A percentile compares a stretch with the other conserved stretches of the same genome.
Evolutionary conservation across 108 stramenopile genomes (phyloP).

Genomic region (Ochromonas danica): DNA sequence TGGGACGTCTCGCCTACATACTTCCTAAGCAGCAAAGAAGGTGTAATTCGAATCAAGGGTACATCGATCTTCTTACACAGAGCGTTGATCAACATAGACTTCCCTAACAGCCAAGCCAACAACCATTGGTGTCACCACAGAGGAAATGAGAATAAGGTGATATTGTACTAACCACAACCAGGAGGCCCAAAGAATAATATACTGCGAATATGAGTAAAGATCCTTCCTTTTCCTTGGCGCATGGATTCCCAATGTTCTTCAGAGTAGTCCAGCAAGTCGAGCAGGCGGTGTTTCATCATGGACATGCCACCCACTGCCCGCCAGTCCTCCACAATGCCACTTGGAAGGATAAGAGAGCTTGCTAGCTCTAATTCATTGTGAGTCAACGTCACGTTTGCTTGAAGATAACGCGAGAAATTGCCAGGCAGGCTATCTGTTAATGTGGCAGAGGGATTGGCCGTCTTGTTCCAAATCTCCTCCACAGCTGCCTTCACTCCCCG

Average conservation of each 20-base stretch:
- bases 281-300: background rate
- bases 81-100: background rate
- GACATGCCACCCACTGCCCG: background rate
- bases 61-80: background rate
- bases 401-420: background rate
- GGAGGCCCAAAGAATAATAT: background rate
- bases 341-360: background rate
- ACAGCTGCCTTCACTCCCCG: background rate
- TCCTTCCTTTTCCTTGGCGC: background rate
- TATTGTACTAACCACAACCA: background rate
- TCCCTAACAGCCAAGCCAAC: too few species aligned
- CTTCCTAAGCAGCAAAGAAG: background rate
- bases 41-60: background rate
- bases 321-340: background rate
- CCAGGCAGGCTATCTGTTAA: too few species aligned
- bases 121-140: background rate
- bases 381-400: background rate
- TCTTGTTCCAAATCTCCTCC: background rate
- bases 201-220: background rate
- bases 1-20: slow-evolving; percentile 4
- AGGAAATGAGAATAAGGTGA: background rate
- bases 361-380: background rate
- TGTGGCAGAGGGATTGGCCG: background rate
- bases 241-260: background rate
- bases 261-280: background rate